Evolutionary conservation across 768 basidiomycete genomes (phyloP).

Genomic region (Xanthoconium stramineum): DNA sequence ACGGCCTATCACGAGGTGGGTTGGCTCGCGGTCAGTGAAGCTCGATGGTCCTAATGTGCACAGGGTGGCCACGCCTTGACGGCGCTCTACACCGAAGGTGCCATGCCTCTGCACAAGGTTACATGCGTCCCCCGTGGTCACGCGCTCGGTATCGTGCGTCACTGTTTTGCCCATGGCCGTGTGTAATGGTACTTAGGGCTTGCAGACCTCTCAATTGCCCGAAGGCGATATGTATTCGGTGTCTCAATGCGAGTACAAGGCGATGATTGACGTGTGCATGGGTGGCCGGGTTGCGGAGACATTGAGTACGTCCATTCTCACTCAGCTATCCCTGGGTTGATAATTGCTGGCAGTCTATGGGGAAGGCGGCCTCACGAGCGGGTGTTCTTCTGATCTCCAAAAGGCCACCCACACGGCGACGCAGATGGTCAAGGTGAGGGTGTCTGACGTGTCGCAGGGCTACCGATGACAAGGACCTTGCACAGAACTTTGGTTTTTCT

Average conservation of each 20-base stretch:
- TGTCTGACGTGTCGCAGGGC: background rate
- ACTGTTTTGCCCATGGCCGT: background rate
- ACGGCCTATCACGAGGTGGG: conserved; percentile 95
- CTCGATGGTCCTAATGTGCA: conserved; percentile 10
- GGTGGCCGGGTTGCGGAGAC: conserved; percentile 96
- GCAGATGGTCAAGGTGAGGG: conserved; percentile 82
- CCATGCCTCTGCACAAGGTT: conserved; percentile 96
- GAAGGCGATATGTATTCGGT: conserved; percentile 73
- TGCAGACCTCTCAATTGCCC: conserved; percentile 73
- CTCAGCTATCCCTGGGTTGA: background rate
- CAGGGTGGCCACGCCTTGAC: conserved; percentile 93
- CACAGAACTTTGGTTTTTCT: conserved; percentile 76
- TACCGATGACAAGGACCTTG: background rate
- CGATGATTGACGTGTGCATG: conserved; percentile 86
- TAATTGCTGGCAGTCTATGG: conserved; percentile 66
- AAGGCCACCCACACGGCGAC: conserved; percentile 77
- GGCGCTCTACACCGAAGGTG: conserved; percentile 90
- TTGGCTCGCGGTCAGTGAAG: background rate
- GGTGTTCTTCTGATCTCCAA: conserved; percentile 84
- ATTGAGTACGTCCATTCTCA: conserved; percentile 50
- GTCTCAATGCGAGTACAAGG: conserved; percentile 70
- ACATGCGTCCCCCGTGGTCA: conserved; percentile 97
- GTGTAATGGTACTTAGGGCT: conserved; percentile 11
- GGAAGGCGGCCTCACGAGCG: conserved; percentile 82
- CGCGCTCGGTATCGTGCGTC: conserved; percentile 79